Conservation (phyloP, 331 rosid genomes). For the Erythrophleum ivorense region DNA sequence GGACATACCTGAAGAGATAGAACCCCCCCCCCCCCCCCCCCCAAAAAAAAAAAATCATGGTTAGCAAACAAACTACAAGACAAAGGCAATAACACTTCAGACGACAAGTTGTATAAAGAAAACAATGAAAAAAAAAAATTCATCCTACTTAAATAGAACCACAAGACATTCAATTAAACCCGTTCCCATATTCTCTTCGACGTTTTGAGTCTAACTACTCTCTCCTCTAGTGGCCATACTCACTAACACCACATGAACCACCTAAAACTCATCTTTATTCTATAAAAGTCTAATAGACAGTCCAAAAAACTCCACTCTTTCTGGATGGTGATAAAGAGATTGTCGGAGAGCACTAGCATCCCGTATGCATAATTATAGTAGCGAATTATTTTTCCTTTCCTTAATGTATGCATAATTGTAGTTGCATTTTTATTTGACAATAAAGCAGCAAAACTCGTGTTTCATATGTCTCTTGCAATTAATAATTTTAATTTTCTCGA, state of each 20-base stretch:
- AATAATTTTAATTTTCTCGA: not conserved
- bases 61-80: constrained; percentile 16
- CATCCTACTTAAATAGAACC: not conserved
- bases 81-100: not conserved
- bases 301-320: not conserved
- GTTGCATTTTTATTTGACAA: not conserved
- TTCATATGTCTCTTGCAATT: not conserved
- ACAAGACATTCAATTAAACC: not conserved
- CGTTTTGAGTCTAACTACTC: constrained; percentile 1
- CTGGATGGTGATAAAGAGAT: not conserved
- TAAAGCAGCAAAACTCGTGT: not conserved
- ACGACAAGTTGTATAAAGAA: not conserved
- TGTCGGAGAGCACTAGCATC: constrained; percentile 1
- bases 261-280: not conserved
- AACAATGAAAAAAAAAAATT: not conserved
- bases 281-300: not conserved
- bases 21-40: not conserved
- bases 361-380: not conserved
- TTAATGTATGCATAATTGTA: not conserved
- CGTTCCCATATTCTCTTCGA: not conserved
- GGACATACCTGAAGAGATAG: constrained; percentile 76
- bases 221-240: constrained; percentile 6
- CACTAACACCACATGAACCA: constrained; percentile 19
- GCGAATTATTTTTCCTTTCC: not conserved
- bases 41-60: not conserved